phyloP scores from a whole-genome alignment of 306 rosid genomes.

The Prunus mongolica region DNA sequence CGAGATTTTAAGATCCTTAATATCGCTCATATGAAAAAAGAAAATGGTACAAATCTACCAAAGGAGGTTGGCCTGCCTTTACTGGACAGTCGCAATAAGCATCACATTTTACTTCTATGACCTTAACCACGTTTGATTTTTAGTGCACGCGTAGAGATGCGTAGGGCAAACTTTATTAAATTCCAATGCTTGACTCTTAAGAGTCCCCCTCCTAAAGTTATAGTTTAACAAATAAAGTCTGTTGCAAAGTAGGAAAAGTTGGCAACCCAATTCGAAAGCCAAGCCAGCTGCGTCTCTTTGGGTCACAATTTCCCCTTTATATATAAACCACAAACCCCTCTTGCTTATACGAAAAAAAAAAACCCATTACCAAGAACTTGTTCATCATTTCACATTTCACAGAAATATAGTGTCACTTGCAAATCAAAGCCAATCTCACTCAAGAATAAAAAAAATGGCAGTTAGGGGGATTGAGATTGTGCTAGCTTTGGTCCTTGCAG shows the following conservation, averaged over 20 bases:
- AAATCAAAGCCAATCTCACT: background rate
- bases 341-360: background rate
- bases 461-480: slow-evolving; percentile 8
- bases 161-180: no score
- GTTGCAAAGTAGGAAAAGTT: background rate
- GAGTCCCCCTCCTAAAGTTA: background rate
- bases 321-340: background rate
- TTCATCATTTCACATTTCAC: background rate
- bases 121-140: no score
- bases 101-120: no score
- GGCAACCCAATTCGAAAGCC: background rate
- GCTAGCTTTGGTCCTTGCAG: slow-evolving; percentile 23
- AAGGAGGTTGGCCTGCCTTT: no score
- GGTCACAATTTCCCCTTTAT: background rate
- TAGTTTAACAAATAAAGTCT: background rate
- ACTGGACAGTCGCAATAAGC: no score
- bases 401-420: background rate
- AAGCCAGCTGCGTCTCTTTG: background rate
- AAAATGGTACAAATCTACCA: no score
- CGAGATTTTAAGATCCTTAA: no score
- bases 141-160: no score
- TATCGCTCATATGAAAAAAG: no score
- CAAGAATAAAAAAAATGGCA: slow-evolving; percentile 27
- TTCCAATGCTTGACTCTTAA: no score
- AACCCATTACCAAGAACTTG: background rate